Evolutionary conservation across 2,329 filamentous ascomycete genomes (phyloP).

Genomic region (Colletotrichum lindemuthianum): DNA sequence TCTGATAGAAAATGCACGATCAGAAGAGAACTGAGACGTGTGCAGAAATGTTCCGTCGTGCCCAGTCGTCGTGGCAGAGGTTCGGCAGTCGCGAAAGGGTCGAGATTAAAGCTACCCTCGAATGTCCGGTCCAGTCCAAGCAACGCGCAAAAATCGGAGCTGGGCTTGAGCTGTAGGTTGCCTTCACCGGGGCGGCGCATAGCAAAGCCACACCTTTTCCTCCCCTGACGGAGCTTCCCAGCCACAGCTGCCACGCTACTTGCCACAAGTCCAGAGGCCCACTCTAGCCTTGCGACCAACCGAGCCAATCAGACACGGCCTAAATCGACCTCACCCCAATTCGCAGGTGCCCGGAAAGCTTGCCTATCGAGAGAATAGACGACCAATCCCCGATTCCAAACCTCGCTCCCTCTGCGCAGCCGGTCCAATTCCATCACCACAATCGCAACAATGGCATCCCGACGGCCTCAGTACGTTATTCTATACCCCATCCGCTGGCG

Average conservation of each 20-base stretch:
- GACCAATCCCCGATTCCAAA: constrained; percentile 41
- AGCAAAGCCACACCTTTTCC: constrained; percentile 16
- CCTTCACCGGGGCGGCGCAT: constrained; percentile 29
- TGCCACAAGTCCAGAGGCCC: background rate
- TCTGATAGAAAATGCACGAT: constrained; percentile 8
- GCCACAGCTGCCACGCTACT: background rate
- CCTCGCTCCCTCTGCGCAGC: constrained; percentile 21
- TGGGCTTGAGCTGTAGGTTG: constrained; percentile 4
- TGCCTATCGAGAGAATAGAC: constrained; percentile 19
- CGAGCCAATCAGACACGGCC: constrained; percentile 49
- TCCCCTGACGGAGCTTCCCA: constrained; percentile 16
- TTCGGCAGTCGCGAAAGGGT: constrained; percentile 18
- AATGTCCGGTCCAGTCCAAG: background rate
- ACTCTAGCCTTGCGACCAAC: constrained; percentile 45
- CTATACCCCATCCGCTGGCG: background rate
- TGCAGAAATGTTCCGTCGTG: background rate
- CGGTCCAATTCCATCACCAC: constrained; percentile 24
- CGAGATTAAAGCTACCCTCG: constrained; percentile 23
- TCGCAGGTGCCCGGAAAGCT: constrained; percentile 39
- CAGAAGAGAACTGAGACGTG: background rate
- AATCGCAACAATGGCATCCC: constrained; percentile 51
- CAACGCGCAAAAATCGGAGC: constrained; percentile 37
- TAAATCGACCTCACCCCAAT: constrained; percentile 54
- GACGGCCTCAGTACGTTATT: constrained; percentile 53
- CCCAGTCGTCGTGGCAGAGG: background rate